Evolutionary conservation across 805 yeast genomes (phyloP).

Genomic region (Scheffersomyces ergatensis): DNA sequence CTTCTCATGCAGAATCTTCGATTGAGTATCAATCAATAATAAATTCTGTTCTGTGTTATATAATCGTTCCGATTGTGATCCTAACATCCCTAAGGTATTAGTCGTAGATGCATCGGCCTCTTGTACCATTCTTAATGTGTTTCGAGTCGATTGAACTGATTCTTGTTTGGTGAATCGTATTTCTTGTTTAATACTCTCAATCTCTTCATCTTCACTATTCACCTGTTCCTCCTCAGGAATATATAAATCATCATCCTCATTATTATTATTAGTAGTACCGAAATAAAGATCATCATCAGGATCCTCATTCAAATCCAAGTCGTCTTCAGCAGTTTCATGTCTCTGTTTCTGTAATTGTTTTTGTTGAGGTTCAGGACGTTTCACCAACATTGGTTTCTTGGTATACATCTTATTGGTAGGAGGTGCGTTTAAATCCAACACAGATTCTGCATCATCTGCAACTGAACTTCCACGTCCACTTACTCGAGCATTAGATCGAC

Average conservation of each 20-base stretch:
- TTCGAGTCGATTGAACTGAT: slow-evolving; percentile 80
- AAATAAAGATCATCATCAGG: slow-evolving; percentile 16
- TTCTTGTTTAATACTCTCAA: slow-evolving; percentile 80
- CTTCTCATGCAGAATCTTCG: slow-evolving; percentile 76
- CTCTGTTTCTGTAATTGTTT: no score
- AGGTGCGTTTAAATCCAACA: slow-evolving; percentile 37
- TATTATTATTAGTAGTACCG: slow-evolving; percentile 35
- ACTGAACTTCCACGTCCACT: background rate
- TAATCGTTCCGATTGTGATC: slow-evolving; percentile 87
- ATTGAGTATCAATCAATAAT: slow-evolving; percentile 76
- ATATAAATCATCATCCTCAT: slow-evolving; percentile 33
- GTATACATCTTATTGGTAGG: slow-evolving; percentile 27
- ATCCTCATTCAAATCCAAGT: slow-evolving; percentile 29
- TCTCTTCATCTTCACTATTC: slow-evolving; percentile 78
- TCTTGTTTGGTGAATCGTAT: slow-evolving; percentile 83
- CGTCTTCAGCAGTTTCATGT: slow-evolving; percentile 23
- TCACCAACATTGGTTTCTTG: slow-evolving; percentile 16
- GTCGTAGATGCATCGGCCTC: slow-evolving; percentile 46
- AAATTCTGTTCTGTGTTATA: slow-evolving; percentile 77
- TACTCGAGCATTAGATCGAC: background rate
- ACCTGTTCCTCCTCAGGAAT: slow-evolving; percentile 37
- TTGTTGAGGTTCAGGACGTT: slow-evolving; percentile 10
- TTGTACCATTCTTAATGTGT: slow-evolving; percentile 60
- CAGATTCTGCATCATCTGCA: slow-evolving; percentile 25
- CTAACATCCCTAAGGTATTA: slow-evolving; percentile 87